Evolutionary conservation across 306 rosid species (phyloP), one percentile per base, ranked within the genome.

Genomic region (Cucumis hystrix): DNA sequence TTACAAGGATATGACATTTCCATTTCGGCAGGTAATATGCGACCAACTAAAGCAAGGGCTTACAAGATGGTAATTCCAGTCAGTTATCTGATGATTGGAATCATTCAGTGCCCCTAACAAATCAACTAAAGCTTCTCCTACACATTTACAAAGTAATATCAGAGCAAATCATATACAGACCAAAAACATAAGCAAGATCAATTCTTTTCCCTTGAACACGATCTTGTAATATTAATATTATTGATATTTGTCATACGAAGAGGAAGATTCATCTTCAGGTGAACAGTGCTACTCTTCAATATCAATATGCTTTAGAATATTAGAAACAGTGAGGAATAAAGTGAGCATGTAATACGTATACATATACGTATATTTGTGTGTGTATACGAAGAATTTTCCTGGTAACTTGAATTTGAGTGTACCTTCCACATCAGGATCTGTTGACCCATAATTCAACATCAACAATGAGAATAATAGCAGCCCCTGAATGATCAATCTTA

Each of bases 11-110:
- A 88, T 86, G 84, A 95, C 98, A 41, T 95, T 86, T 74, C 86
- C 92, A 40, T 86, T 84, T 83, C 86, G 84, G 68, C 98, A 95
- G 73, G 87, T 80, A 79, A 95, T 85, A 75, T 88, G 90, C 47
- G 96, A 87, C 98, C 98, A 95, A 75, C 92, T 95, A 79, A 59
- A 88, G 82, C 98, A 95, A 2, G 98, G 98, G 84, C 93, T 95
- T 69, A 92, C 98, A 11, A 92, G 56, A 86, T 81, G 10, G 74
- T 62, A 1, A 77, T 90, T 80, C 98, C 98, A 95, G 58, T 90
- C 97, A 56, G 76, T 81, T 76, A 92, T 83, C 73, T 62, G 87
- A 72, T 85, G 71, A 47, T 82, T 82, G 57, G 96, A 83, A 88
- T 92, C 96, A 75, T 95, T 89, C 39, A 95, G 93, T n/a, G 74